Evolutionary conservation across 148 eudicot genomes (phyloP), one percentile per base, ranked within the genome.

Genomic region (Diospyros kaki): DNA sequence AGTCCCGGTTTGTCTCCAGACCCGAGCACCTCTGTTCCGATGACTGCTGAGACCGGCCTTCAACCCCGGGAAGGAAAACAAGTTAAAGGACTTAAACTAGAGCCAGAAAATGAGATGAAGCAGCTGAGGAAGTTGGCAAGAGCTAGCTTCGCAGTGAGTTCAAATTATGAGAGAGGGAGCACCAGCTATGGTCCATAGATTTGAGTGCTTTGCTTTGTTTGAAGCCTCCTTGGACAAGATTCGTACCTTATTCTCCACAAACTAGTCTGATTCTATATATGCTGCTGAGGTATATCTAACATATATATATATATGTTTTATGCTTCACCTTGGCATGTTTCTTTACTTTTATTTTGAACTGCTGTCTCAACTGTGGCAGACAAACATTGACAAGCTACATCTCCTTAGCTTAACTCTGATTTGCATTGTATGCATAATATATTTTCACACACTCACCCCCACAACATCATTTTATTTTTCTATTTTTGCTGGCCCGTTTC

Each of bases 101-200:
- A 74, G 69, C 61, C 59, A 15, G 65, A 74, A 51, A 54, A 52
- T 2, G 77, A 74, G 52, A 74, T 74, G 77, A 74, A 74, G 77
- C 53, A 65, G 70, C 70, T 74, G 2, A 74, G 77, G 52, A 61
- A 74, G 59, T 42, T 74, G 62, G 77, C 77, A 43, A 74, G 69
- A 74, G 77, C 77, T 40, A 65, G 77, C 45, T 74, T 74, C 43
- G 1, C 77, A 1, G 70, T 67, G 62, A 38, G 40, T 14, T 43
- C 15, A 2, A 53, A 74, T 42, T 74, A 74, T 28, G 77, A 74
- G 41, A 70, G 65, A 74, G 77, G 77, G 4, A 74, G 71, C 77
- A 74, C 77, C 68, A 74, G 77, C 59, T 74, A 64, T 53, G 71
- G 44, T 52, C 15, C 17, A 64, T 53, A 74, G 43, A 56, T 55